Conservation (phyloP, 2,329 filamentous ascomycete species). For the Colletotrichum tamarilloi region DNA sequence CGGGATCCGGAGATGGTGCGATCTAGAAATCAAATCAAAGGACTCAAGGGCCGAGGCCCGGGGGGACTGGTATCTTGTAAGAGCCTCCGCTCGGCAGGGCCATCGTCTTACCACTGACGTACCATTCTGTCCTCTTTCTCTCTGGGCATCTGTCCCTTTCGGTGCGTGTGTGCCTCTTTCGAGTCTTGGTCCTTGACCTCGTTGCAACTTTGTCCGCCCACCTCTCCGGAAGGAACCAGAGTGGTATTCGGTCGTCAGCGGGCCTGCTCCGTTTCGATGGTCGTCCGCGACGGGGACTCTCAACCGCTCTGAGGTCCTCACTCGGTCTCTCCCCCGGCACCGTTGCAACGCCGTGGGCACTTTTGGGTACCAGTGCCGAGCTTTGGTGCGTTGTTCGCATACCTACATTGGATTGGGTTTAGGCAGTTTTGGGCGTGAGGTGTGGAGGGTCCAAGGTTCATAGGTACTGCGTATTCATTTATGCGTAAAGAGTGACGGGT, state of each 20-base stretch:
- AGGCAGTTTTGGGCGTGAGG: not conserved
- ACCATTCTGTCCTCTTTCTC: not conserved
- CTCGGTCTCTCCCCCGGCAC: conserved; percentile 17
- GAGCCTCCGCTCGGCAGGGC: not conserved
- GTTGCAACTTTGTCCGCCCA: not conserved
- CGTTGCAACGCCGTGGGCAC: conserved; percentile 9
- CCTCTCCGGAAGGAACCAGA: conserved; percentile 17
- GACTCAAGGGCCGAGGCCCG: not conserved
- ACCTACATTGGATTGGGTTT: conserved; percentile 10
- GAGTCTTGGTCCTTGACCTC: not conserved
- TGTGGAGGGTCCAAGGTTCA: not conserved
- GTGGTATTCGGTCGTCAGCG: conserved; percentile 32
- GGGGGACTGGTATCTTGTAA: not conserved
- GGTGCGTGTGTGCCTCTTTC: not conserved
- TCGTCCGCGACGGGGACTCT: not conserved
- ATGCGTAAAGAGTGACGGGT: too few species aligned
- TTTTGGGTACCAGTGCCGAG: not conserved
- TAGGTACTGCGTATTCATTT: too few species aligned
- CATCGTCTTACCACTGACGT: not conserved
- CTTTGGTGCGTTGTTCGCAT: conserved; percentile 11
- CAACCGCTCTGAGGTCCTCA: not conserved
- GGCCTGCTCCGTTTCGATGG: conserved; percentile 12
- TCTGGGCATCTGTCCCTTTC: not conserved
- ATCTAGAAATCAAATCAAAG: conserved; percentile 15
- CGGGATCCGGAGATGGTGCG: conserved; percentile 25